These are phyloP conservation scores for Fragaria nilgerrensis DNA, from an alignment of 306 rosid species.

Conservation along the genomic window DNA sequence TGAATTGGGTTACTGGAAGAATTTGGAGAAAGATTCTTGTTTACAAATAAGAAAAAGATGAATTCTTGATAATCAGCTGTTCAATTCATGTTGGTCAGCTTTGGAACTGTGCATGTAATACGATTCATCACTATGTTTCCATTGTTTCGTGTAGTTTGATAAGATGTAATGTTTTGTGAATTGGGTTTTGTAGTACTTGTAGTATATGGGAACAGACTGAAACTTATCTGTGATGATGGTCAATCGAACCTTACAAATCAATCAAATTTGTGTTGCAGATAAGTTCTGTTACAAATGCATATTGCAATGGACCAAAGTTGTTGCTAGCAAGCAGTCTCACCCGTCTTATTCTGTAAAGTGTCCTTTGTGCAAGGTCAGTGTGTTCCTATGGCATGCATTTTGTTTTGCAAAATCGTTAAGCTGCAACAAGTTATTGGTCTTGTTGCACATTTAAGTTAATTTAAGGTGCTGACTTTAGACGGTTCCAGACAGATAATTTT, in stretches of 20 bases:
- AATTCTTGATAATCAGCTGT: not conserved
- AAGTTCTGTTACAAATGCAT: conserved; percentile 83
- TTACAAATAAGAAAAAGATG: not conserved
- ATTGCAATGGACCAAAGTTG: conserved; percentile 81
- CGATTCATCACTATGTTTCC: not conserved
- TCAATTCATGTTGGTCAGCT: not conserved
- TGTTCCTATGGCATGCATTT: conserved; percentile 1
- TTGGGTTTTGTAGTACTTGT: not conserved
- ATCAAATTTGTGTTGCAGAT: conserved; percentile 49
- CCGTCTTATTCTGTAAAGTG: conserved; percentile 60
- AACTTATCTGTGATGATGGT: not conserved
- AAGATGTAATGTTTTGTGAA: not conserved
- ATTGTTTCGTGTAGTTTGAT: not conserved
- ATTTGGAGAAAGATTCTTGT: not conserved
- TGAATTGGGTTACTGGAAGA: conserved; percentile 4
- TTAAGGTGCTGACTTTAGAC: not conserved
- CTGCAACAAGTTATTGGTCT: not conserved
- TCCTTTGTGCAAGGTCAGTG: conserved; percentile 87
- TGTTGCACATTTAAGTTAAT: not conserved
- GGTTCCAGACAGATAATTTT: conserved; percentile 52
- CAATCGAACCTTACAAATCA: not conserved
- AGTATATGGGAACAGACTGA: not conserved
- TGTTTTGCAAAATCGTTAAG: not conserved
- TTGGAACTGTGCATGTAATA: not conserved
- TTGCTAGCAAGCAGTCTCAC: conserved; percentile 47